Percentiles rank a stretch among this genome's conserved stretches.
These are phyloP conservation scores for Solanum ossicruentum DNA, from an alignment of 257 asterid genomes.

Conservation along the genomic window DNA sequence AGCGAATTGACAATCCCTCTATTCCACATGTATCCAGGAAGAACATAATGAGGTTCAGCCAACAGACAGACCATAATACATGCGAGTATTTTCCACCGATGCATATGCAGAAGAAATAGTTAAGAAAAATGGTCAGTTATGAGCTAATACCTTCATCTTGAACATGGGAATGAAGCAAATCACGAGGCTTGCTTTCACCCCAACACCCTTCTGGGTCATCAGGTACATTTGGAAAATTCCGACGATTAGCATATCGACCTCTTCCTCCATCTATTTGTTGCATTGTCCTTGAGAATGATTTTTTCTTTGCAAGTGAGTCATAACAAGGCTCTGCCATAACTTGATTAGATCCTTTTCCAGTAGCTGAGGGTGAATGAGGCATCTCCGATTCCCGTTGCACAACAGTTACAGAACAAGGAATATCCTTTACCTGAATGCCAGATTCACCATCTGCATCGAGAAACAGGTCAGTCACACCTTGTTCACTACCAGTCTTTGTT, in stretches of 20 bases:
- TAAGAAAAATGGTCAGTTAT: background rate
- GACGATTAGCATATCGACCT: constrained; percentile 13
- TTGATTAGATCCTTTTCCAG: constrained; percentile 72
- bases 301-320: constrained; percentile 18
- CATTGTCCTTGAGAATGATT: constrained; percentile 8
- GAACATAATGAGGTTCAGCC: background rate
- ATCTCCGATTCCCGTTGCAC: constrained; percentile 36
- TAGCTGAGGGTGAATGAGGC: constrained; percentile 59
- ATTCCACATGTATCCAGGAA: background rate
- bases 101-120: background rate
- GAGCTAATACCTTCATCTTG: constrained; percentile 45
- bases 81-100: background rate
- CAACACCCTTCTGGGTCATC: constrained; percentile 42
- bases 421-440: constrained; percentile 61
- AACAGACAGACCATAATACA: background rate
- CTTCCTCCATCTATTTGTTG: constrained; percentile 13
- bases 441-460: constrained; percentile 80
- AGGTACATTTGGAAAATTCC: constrained; percentile 8
- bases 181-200: constrained; percentile 35
- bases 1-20: too few species aligned
- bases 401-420: constrained; percentile 33
- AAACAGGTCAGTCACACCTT: background rate
- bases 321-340: constrained; percentile 19
- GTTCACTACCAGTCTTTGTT: background rate
- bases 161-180: constrained; percentile 23